These are phyloP conservation scores for Geosmithia morbida DNA, from an alignment of 2,329 filamentous ascomycete species.

Conservation along the genomic window DNA sequence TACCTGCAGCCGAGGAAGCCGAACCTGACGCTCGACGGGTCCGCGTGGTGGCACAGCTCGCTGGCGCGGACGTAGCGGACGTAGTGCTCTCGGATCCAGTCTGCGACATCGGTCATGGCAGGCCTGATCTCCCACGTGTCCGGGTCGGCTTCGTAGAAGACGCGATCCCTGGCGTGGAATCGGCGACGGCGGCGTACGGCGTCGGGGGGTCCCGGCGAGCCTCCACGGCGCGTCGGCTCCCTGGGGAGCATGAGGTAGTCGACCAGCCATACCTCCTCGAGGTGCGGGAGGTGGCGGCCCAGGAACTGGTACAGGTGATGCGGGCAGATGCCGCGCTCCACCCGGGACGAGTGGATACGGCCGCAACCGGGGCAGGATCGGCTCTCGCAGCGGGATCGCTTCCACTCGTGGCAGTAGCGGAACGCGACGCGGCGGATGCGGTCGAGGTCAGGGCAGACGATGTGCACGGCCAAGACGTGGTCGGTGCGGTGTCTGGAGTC, in stretches of 20 bases:
- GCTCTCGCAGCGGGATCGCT: constrained; percentile 9
- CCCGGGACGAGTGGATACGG: constrained; percentile 4
- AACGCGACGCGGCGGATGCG: constrained; percentile 24
- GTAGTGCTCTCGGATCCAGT: constrained; percentile 23
- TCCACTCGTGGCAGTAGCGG: constrained; percentile 26
- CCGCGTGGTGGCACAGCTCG: constrained; percentile 13
- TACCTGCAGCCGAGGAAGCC: constrained; percentile 26
- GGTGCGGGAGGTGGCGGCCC: constrained; percentile 22
- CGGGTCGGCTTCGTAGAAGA: constrained; percentile 9
- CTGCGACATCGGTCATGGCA: constrained; percentile 17
- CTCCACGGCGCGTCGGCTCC: not conserved
- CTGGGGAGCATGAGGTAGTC: constrained; percentile 25
- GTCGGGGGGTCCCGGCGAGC: not conserved
- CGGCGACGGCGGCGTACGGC: not conserved
- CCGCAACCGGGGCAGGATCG: constrained; percentile 10
- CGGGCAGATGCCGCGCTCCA: constrained; percentile 13
- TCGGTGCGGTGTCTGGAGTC: constrained; percentile 11
- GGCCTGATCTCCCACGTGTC: constrained; percentile 19
- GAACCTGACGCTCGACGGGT: constrained; percentile 23
- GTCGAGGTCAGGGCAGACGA: constrained; percentile 13
- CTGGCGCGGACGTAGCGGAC: constrained; percentile 19
- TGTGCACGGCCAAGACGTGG: constrained; percentile 10
- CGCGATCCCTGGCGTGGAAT: not conserved
- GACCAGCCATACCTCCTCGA: constrained; percentile 28
- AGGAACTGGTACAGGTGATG: constrained; percentile 28